A percentile compares a stretch with the other conserved stretches of the same genome.
Conservation (phyloP, 2,329 filamentous ascomycete species). For the Diaporthe australafricana region DNA sequence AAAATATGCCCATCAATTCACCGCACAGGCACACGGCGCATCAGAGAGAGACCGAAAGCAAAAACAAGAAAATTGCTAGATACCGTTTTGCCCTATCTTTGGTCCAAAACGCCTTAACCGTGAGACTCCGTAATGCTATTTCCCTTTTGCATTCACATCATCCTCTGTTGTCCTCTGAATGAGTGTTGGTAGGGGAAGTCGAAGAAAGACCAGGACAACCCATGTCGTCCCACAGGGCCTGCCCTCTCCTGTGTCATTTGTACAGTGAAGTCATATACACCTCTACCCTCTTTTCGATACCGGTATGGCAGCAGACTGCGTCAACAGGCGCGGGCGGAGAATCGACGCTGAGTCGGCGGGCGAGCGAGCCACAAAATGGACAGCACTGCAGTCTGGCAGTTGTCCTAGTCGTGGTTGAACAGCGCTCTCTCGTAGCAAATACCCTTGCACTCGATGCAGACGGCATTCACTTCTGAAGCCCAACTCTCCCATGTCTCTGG, state of each 20-base stretch:
- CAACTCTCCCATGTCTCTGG: neutral
- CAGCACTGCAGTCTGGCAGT: neutral
- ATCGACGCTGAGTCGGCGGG: neutral
- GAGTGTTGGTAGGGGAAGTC: conserved; percentile 27
- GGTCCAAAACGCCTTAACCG: conserved; percentile 31
- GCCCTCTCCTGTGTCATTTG: conserved; percentile 14
- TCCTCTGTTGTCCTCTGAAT: conserved; percentile 6
- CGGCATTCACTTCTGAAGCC: neutral
- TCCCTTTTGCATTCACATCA: neutral
- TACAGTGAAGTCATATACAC: conserved; percentile 21
- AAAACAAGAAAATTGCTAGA: conserved; percentile 30
- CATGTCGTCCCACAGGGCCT: neutral
- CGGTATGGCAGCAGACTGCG: neutral
- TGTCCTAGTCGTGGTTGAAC: neutral
- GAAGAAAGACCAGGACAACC: conserved; percentile 1
- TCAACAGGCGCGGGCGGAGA: neutral
- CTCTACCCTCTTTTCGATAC: neutral
- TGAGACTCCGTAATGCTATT: conserved; percentile 33
- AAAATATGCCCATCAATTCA: conserved; percentile 4
- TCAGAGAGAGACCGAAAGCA: conserved; percentile 5
- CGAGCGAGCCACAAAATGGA: neutral
- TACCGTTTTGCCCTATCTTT: conserved; percentile 36
- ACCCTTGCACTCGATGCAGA: neutral
- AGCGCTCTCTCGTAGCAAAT: neutral
- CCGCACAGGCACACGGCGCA: neutral